Evolutionary conservation across 2,329 filamentous ascomycete genomes (phyloP).

Genomic region (Cercospora canescens): DNA sequence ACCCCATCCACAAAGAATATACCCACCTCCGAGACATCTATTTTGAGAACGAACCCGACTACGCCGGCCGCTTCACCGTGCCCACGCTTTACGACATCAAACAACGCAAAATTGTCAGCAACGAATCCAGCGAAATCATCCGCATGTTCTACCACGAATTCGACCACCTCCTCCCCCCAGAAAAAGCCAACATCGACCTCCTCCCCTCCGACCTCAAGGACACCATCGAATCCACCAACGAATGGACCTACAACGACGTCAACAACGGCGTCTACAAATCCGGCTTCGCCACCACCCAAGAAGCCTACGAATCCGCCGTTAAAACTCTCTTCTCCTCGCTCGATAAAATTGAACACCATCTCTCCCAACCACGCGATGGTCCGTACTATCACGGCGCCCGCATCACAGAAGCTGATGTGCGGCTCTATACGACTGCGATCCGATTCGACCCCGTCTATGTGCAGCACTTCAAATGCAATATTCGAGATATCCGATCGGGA

Average conservation of each 20-base stretch:
- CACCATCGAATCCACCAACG: conserved; percentile 51
- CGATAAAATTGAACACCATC: conserved; percentile 47
- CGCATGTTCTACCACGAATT: conserved; percentile 86
- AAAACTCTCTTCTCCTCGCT: conserved; percentile 50
- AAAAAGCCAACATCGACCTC: conserved; percentile 47
- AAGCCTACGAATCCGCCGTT: conserved; percentile 51
- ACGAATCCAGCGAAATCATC: conserved; percentile 90
- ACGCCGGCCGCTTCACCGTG: conserved; percentile 80
- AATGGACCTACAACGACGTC: conserved; percentile 55
- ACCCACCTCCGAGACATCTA: conserved; percentile 78
- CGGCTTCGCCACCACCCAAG: conserved; percentile 54
- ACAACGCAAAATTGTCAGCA: conserved; percentile 76
- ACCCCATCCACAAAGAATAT: conserved; percentile 67
- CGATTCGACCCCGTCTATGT: conserved; percentile 59
- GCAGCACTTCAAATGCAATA: conserved; percentile 73
- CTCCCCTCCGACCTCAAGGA: conserved; percentile 46
- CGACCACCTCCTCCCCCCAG: conserved; percentile 54
- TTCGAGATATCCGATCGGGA: conserved; percentile 78
- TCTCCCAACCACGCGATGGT: conserved; percentile 38
- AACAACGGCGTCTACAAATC: conserved; percentile 55
- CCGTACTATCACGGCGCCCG: conserved; percentile 50
- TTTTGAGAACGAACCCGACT: conserved; percentile 71
- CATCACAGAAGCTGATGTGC: conserved; percentile 52
- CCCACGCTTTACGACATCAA: conserved; percentile 83
- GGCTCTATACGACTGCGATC: conserved; percentile 61